Evolutionary conservation across 345 rosid species (phyloP).

Genomic region (Aegle marmelos): DNA sequence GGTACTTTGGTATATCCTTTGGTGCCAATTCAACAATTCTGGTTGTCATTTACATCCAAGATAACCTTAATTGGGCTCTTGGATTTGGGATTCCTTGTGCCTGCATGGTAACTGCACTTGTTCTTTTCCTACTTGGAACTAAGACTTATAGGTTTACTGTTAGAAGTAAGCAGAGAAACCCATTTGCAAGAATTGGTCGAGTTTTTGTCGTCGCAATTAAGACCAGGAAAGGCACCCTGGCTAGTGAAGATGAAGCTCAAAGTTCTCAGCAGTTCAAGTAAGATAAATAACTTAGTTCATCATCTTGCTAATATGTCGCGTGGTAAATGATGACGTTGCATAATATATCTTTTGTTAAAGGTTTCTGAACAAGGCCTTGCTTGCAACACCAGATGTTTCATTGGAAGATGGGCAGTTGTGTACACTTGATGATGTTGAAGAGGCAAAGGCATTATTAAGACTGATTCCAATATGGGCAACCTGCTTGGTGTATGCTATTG

Average conservation of each 20-base stretch:
- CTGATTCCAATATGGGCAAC: conserved; percentile 61
- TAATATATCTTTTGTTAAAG: conserved; percentile 11
- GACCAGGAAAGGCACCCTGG: conserved; percentile 28
- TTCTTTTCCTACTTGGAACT: conserved; percentile 41
- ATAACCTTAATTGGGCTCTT: conserved; percentile 50
- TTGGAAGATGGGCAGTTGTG: conserved; percentile 26
- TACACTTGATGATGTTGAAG: conserved; percentile 51
- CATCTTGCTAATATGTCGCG: not conserved
- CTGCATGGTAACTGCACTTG: conserved; percentile 35
- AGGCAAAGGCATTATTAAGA: conserved; percentile 57
- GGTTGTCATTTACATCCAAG: conserved; percentile 47
- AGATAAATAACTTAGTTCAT: not conserved
- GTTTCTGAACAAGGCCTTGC: conserved; percentile 53
- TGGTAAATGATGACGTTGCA: too few species aligned
- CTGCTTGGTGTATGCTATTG: conserved; percentile 50
- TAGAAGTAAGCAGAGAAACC: conserved; percentile 32
- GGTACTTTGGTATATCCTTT: conserved; percentile 44
- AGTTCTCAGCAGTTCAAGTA: conserved; percentile 33
- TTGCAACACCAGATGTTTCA: conserved; percentile 34
- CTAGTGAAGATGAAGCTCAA: conserved; percentile 17
- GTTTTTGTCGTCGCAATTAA: conserved; percentile 38
- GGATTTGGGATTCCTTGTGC: conserved; percentile 48
- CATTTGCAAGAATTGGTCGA: conserved; percentile 40
- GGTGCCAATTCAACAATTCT: conserved; percentile 30
- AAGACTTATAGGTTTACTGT: conserved; percentile 33